Base-by-base conservation (phyloP, 148 eudicot genomes). In the Heliosperma pusillum region DNA sequence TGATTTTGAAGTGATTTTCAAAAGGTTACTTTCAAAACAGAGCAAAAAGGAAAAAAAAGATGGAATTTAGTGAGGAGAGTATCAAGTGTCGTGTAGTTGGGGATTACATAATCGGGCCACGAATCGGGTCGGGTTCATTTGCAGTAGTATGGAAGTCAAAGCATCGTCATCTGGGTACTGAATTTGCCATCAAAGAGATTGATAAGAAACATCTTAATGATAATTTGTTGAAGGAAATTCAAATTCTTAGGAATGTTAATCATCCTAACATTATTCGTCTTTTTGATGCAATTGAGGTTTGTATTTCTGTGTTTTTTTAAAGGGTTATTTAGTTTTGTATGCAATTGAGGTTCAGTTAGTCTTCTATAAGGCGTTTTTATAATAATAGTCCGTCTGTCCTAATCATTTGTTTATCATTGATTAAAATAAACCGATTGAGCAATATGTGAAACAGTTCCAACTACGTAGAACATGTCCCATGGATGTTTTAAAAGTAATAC, bases 41-140 rank as follows among this genome's bases (percentile, higher is more conserved):
- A 7, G 24, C 59, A 61, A 50, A 60, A 61, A 68, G 9, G 30
- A 74, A 60, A 47, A 59, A 60, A 67, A 80, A 3, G 61, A 85
- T 85, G 87, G 85, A 85, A 79, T 70, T 65, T 68, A 73, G 63
- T 60, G 79, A 36, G 21, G 60, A 57, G 71, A 76, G 36, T 36
- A 26, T 58, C 6, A 42, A 79, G 47, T 64, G 44, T 42, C 85
- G 87, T n/a, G 42, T 78, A 26, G 82, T 84, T 62, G 89, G 85
- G 11, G 80, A 86, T 26, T 86, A 86, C 40, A 20, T 75, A 71
- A 80, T 86, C 82, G 87, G 85, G 56, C 83, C 82, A 3, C 76
- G 74, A 76, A 77, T 86, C 59, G 89, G 89, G 79, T 82, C 85
- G 74, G 89, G 89, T n/a, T 86, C 89, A 22, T 86, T 86, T 68